Percentiles rank a stretch among this genome's conserved stretches.
Evolutionary conservation across 2,329 filamentous ascomycete species (phyloP).

Genomic region (Monilinia fructicola): DNA sequence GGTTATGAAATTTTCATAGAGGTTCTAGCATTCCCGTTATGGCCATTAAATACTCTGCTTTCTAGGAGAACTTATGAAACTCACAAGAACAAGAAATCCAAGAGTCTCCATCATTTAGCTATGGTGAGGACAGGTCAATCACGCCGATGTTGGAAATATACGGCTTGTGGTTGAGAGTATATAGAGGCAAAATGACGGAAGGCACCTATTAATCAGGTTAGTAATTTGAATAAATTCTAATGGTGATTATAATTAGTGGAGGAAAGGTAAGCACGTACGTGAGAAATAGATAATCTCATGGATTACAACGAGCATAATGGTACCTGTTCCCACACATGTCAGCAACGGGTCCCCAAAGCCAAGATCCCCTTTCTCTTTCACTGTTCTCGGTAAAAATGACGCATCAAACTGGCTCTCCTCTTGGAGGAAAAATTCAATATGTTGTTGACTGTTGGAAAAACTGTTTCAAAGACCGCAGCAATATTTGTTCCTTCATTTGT

Average conservation of each 20-base stretch:
- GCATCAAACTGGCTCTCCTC: background rate
- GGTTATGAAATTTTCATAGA: no score
- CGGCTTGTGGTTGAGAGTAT: no score
- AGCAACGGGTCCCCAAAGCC: background rate
- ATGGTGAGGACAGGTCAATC: background rate
- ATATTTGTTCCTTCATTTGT: background rate
- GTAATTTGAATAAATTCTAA: rapidly evolving
- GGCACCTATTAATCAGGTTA: background rate
- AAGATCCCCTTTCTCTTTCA: background rate
- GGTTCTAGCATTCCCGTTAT: no score
- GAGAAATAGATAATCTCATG: no score
- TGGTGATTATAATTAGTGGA: no score
- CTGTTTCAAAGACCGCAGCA: no score
- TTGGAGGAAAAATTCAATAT: no score
- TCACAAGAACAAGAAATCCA: background rate
- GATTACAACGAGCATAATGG: background rate
- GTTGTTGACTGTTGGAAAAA: background rate
- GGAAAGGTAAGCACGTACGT: no score
- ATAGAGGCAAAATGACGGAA: no score
- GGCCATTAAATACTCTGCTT: background rate
- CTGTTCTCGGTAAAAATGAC: background rate
- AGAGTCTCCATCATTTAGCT: background rate
- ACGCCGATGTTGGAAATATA: background rate
- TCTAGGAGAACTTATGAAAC: background rate
- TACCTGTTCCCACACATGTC: background rate